These are phyloP conservation scores for Thamnidium elegans DNA, from an alignment of 192 early-diverging fungal genomes.

Conservation along the genomic window DNA sequence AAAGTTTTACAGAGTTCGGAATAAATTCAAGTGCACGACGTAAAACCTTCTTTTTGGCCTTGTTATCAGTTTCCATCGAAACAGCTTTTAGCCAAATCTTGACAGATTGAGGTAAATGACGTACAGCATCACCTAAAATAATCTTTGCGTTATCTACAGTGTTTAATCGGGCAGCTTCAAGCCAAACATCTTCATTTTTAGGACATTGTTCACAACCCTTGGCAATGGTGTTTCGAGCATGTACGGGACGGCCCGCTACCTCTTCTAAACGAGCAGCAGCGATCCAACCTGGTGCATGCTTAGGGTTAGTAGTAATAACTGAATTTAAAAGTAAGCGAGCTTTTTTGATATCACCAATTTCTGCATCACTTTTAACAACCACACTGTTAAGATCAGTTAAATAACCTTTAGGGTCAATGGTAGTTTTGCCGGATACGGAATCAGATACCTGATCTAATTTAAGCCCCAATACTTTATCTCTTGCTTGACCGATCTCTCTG, in stretches of 20 bases:
- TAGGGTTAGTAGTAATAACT: constrained; percentile 91
- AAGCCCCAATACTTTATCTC: constrained; percentile 86
- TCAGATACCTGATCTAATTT: constrained; percentile 92
- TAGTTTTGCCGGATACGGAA: constrained; percentile 82
- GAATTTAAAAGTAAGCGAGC: constrained; percentile 86
- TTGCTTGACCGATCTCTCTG: constrained; percentile 87
- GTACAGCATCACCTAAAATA: constrained; percentile 87
- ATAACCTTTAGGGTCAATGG: constrained; percentile 94
- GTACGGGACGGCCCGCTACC: constrained; percentile 74
- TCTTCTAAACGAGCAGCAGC: constrained; percentile 97
- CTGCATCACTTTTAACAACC: constrained; percentile 74
- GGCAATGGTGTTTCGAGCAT: constrained; percentile 83
- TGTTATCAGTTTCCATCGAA: constrained; percentile 76
- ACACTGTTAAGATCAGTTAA: constrained; percentile 88
- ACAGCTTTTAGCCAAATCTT: constrained; percentile 90
- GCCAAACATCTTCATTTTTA: constrained; percentile 94
- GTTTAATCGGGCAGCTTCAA: constrained; percentile 92
- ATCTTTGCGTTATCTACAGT: constrained; percentile 79
- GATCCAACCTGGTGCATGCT: constrained; percentile 97
- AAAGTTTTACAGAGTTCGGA: constrained; percentile 86
- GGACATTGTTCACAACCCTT: constrained; percentile 95
- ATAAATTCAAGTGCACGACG: constrained; percentile 91
- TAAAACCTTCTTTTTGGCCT: constrained; percentile 77
- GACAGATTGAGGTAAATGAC: constrained; percentile 87
- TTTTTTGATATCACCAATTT: constrained; percentile 86